phyloP scores from a whole-genome alignment of 2,329 filamentous ascomycete genomes.

The Drechslerella coelobrocha region DNA sequence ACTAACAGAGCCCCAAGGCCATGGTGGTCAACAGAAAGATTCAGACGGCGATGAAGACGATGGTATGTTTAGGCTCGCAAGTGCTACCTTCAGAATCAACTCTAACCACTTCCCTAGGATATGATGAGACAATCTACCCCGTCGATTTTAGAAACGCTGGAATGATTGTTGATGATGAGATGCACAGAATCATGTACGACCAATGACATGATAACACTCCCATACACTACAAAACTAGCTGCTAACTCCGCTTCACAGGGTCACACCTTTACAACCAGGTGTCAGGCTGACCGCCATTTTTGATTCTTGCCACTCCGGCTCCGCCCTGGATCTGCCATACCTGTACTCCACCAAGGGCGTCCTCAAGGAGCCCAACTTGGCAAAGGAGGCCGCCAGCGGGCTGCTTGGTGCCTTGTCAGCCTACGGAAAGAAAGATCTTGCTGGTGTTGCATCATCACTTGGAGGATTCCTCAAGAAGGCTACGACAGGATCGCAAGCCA shows the following conservation, averaged over 20 bases:
- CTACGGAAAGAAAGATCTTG: constrained; percentile 83
- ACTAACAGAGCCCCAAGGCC: constrained; percentile 61
- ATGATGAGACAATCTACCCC: constrained; percentile 79
- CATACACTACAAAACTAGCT: neutral
- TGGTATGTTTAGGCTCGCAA: constrained; percentile 58
- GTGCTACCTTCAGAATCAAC: neutral
- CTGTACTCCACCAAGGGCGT: constrained; percentile 79
- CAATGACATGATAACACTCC: neutral
- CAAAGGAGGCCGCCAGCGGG: constrained; percentile 78
- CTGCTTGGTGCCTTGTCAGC: constrained; percentile 73
- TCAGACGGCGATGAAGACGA: constrained; percentile 78
- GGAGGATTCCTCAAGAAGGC: constrained; percentile 88
- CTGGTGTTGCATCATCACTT: constrained; percentile 79
- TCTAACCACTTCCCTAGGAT: constrained; percentile 57
- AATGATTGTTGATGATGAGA: constrained; percentile 79
- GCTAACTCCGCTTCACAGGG: constrained; percentile 61
- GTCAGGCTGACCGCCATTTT: constrained; percentile 85
- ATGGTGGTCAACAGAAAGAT: constrained; percentile 77
- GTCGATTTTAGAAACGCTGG: constrained; percentile 74
- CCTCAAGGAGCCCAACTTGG: constrained; percentile 80
- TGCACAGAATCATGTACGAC: constrained; percentile 70
- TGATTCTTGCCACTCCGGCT: constrained; percentile 81
- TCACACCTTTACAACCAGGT: constrained; percentile 77
- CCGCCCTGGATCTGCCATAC: constrained; percentile 77
- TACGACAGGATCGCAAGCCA: constrained; percentile 76